A percentile compares a stretch with the other conserved stretches of the same genome.
Conservation (phyloP, 352 stramenopile genomes). For the Phytopythium montanum region DNA sequence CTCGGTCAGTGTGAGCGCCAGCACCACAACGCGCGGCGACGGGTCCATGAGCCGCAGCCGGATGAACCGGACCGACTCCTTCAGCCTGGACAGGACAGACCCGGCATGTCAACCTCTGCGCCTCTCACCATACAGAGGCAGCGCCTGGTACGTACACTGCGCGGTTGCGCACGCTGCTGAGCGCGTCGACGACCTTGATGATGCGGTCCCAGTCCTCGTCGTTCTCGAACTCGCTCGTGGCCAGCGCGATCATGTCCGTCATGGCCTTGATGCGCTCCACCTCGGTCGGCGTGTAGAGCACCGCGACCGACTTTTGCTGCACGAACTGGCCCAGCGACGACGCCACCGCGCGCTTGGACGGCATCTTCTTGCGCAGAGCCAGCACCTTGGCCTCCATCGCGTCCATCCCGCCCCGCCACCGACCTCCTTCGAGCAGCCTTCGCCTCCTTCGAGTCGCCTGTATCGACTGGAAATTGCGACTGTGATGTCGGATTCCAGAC, state of each 20-base stretch:
- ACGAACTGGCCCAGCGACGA: slow-evolving; percentile 63
- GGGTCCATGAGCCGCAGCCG: slow-evolving; percentile 63
- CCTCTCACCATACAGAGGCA: neutral
- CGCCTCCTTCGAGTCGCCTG: neutral
- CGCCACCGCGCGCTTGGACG: slow-evolving; percentile 65
- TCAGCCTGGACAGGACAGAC: slow-evolving; percentile 29
- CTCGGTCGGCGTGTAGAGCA: slow-evolving; percentile 70
- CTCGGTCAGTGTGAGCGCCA: slow-evolving; percentile 64
- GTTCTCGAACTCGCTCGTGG: slow-evolving; percentile 69
- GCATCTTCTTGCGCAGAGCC: slow-evolving; percentile 62
- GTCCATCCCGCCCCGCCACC: slow-evolving; percentile 1
- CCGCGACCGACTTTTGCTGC: slow-evolving; percentile 75
- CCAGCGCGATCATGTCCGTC: slow-evolving; percentile 59
- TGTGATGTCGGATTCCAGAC: neutral
- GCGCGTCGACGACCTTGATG: slow-evolving; percentile 69
- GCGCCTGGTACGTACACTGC: slow-evolving; percentile 30
- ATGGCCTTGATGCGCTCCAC: slow-evolving; percentile 74
- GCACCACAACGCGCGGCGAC: slow-evolving; percentile 56
- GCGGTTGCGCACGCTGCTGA: slow-evolving; percentile 60
- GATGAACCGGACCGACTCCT: slow-evolving; percentile 72
- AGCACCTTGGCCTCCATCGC: slow-evolving; percentile 67
- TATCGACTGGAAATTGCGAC: neutral
- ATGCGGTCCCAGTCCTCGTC: slow-evolving; percentile 76
- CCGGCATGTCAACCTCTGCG: accelerated
- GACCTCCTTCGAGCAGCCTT: too few relatives aligned